These are phyloP conservation scores for Metschnikowia lachancei DNA, from an alignment of 805 yeast species.

Conservation along the genomic window DNA sequence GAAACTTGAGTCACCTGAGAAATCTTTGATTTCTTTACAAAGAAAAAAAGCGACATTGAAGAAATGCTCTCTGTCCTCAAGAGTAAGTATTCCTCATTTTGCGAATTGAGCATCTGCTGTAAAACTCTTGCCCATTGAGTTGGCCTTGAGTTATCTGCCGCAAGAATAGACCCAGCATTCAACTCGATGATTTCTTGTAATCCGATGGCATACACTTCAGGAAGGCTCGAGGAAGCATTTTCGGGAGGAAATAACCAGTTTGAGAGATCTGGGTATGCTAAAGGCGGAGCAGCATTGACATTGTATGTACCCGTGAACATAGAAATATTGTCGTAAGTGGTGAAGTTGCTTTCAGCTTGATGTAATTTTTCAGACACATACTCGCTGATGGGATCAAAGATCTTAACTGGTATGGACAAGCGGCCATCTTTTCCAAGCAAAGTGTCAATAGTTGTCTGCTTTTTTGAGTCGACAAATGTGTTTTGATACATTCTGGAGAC, in stretches of 20 bases:
- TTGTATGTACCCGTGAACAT: constrained; percentile 85
- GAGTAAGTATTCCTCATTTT: constrained; percentile 49
- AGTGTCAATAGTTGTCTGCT: constrained; percentile 86
- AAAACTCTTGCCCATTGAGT: constrained; percentile 75
- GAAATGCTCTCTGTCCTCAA: constrained; percentile 75
- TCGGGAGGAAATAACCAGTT: constrained; percentile 80
- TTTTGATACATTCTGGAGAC: constrained; percentile 94
- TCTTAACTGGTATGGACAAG: constrained; percentile 63
- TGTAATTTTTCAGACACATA: constrained; percentile 67
- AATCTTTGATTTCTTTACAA: constrained; percentile 48
- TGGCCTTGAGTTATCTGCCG: constrained; percentile 77
- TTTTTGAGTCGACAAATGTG: constrained; percentile 88
- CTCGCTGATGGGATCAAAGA: constrained; percentile 87
- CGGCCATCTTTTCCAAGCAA: constrained; percentile 73
- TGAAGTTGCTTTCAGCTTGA: constrained; percentile 50
- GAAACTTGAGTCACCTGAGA: constrained; percentile 71
- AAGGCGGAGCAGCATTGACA: constrained; percentile 65
- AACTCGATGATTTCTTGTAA: constrained; percentile 92
- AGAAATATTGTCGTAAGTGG: constrained; percentile 56
- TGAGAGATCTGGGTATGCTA: constrained; percentile 53
- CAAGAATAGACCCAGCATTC: constrained; percentile 85
- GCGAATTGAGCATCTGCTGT: constrained; percentile 55
- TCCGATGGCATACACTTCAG: constrained; percentile 86
- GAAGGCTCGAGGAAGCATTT: constrained; percentile 41
- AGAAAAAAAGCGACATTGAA: constrained; percentile 61